Evolutionary conservation across 305 asterid genomes (phyloP).

Genomic region (Ajuga reptans): DNA sequence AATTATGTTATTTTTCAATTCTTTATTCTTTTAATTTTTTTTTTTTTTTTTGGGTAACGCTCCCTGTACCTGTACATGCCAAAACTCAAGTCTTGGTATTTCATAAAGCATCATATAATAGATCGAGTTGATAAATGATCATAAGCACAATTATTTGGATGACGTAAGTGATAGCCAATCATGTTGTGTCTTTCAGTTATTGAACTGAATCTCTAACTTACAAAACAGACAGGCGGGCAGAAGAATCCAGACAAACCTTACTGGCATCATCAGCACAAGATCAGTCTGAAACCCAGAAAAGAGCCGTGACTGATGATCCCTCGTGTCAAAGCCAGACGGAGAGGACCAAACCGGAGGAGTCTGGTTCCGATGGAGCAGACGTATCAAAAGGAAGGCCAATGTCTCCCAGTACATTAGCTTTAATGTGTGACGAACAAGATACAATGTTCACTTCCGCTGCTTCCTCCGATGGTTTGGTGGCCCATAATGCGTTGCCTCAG

Average conservation of each 20-base stretch:
- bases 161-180: neutral
- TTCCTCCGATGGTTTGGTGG: constrained; percentile 45
- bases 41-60: neutral
- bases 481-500: constrained; percentile 41
- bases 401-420: constrained; percentile 95
- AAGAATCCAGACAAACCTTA: constrained; percentile 39
- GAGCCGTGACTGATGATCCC: constrained; percentile 30
- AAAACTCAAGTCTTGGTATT: neutral
- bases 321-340: constrained; percentile 36
- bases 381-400: constrained; percentile 62
- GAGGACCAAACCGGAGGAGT: constrained; percentile 40
- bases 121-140: neutral
- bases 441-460: constrained; percentile 50
- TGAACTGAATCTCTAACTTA: constrained; percentile 18
- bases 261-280: constrained; percentile 42
- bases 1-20: neutral
- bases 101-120: neutral
- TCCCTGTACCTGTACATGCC: neutral
- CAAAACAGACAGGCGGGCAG: constrained; percentile 37
- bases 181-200: constrained; percentile 5
- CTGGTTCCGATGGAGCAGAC: constrained; percentile 57
- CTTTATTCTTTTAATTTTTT: neutral
- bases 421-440: constrained; percentile 90
- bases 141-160: neutral
- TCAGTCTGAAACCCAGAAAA: constrained; percentile 38